Evolutionary conservation across 2,329 filamentous ascomycete genomes (phyloP), one percentile per base, ranked within the genome.

Genomic region (Aspergillus sergii): DNA sequence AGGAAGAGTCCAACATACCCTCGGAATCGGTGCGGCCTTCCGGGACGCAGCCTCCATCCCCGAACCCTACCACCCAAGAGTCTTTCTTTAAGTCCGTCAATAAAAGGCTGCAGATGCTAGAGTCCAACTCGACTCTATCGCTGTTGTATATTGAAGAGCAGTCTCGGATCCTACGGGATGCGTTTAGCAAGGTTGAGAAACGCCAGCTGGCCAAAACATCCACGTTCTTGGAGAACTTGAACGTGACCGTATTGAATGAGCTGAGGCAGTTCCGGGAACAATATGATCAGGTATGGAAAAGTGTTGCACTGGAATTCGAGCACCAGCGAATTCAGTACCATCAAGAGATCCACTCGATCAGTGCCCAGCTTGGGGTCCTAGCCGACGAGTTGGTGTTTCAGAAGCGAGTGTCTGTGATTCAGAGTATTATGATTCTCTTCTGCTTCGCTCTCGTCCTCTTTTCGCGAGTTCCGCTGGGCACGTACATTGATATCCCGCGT

Each of bases 51-150:
- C 80, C 83, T 1, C 75, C 84, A 9, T 78, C 85, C 1, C 79
- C 90, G 1, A 86, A 88, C 0, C 94, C 94, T 2, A 93, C 94
- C 0, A 95, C 96, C 1, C 95, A 99, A 77, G 95, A 99, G 75
- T 95, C 92, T 1, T 98, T 99, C 79, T 99, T 97, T 85, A 98
- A 98, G 76, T 92, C 93, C 4, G 90, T 98, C 10, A 93, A 94
- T 66, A 98, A 98, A 78, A 91, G 95, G 1, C 85, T 99, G 5
- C 92, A 94, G 68, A 89, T 94, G 70, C 88, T 98, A 9, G 95
- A 99, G 77, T 88, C 92, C 19, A 99, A 98, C 75, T 93, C 94
- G 12, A 96, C 94, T 0, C 84, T 98, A 12, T 97, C 94, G 0
- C 83, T 98, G 10, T 92, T 97, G 72, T 99, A 99, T 73, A 96